Evolutionary conservation across 306 rosid species (phyloP).

Genomic region (Vigna nakashimae): DNA sequence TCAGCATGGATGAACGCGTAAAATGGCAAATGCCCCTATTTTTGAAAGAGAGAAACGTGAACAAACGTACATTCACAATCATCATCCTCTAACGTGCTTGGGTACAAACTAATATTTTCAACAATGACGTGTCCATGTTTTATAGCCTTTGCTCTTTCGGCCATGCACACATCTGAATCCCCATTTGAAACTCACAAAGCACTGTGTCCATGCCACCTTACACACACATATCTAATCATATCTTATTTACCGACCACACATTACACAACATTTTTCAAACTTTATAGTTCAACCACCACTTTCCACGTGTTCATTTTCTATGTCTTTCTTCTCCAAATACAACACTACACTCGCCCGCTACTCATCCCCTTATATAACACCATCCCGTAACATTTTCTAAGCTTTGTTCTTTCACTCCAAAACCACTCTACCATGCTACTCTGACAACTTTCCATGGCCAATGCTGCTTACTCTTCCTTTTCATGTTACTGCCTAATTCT

Average conservation of each 20-base stretch:
- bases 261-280: conserved; percentile 57
- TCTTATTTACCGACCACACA: conserved; percentile 66
- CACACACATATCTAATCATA: conserved; percentile 10
- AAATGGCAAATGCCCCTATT: too few relatives aligned
- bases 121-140: conserved; percentile 50
- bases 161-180: conserved; percentile 31
- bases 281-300: conserved; percentile 77
- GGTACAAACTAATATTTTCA: conserved; percentile 39
- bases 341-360: conserved; percentile 32
- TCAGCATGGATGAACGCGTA: background rate
- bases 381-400: background rate
- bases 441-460: conserved; percentile 42
- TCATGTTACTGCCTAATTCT: conserved; percentile 39
- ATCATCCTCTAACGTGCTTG: background rate
- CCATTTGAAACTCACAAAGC: conserved; percentile 40
- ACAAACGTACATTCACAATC: background rate
- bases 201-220: conserved; percentile 45
- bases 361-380: conserved; percentile 26
- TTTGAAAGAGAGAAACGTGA: conserved; percentile 51
- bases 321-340: conserved; percentile 32
- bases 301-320: conserved; percentile 49
- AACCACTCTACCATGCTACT: conserved; percentile 1
- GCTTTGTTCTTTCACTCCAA: conserved; percentile 29
- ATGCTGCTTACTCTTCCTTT: background rate
- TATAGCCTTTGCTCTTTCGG: conserved; percentile 27